These are phyloP conservation scores for Botrytis pseudocinerea DNA, from an alignment of 2,329 filamentous ascomycete species.

Conservation along the genomic window DNA sequence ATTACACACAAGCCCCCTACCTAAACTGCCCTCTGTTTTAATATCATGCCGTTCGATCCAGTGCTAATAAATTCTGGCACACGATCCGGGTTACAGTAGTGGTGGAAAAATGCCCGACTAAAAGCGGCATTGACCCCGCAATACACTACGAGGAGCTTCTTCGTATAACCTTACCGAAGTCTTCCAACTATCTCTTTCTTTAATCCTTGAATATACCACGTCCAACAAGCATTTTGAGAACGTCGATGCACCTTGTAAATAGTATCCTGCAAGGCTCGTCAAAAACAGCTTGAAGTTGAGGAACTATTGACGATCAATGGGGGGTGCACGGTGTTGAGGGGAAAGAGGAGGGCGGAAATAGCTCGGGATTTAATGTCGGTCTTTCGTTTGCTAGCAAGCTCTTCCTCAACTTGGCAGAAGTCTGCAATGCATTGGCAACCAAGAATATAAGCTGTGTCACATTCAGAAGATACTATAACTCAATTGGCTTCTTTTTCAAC, in stretches of 20 bases:
- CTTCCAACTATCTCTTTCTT: neutral
- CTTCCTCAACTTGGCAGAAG: slow-evolving; percentile 1
- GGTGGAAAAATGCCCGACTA: slow-evolving; percentile 12
- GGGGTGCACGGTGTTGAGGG: neutral
- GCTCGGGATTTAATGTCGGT: neutral
- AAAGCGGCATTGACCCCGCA: slow-evolving; percentile 26
- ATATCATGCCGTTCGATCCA: neutral
- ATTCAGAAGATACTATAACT: neutral
- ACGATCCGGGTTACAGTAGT: neutral
- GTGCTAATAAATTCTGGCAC: neutral
- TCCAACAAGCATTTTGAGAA: neutral
- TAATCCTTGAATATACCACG: neutral
- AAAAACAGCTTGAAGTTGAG: neutral
- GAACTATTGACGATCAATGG: neutral
- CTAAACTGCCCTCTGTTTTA: neutral
- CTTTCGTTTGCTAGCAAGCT: neutral
- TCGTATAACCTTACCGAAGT: neutral
- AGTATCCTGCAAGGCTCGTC: neutral
- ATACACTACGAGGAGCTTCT: neutral
- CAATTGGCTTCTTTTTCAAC: neutral
- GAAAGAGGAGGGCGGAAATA: neutral
- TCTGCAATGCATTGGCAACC: neutral
- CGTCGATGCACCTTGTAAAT: neutral
- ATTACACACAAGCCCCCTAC: neutral
- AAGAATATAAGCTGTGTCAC: slow-evolving; percentile 7